phyloP scores from a whole-genome alignment of 2,329 filamentous ascomycete species.

The Rhynchosporium agropyri region DNA sequence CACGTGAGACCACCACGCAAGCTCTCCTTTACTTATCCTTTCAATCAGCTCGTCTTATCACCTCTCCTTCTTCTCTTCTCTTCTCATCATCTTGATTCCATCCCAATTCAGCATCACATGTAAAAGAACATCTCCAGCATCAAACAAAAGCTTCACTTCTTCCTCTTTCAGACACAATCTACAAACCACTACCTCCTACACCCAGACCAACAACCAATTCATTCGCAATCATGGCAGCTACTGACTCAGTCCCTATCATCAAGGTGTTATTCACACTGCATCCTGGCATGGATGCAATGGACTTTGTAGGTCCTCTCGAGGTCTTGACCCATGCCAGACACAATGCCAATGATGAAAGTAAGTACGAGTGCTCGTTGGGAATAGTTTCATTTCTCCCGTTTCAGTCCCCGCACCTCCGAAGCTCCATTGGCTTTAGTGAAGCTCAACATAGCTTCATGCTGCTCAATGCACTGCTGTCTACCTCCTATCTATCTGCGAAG shows the following conservation, averaged over 20 bases:
- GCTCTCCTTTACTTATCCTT: background rate
- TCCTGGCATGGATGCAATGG: conserved; percentile 57
- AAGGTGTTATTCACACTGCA: conserved; percentile 62
- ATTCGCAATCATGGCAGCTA: conserved; percentile 41
- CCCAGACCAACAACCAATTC: conserved; percentile 16
- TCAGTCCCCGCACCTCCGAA: conserved; percentile 13
- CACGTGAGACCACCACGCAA: conserved; percentile 16
- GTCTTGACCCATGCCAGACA: conserved; percentile 57
- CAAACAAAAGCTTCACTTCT: conserved; percentile 16
- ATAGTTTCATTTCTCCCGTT: conserved; percentile 19
- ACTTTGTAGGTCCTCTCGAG: conserved; percentile 61
- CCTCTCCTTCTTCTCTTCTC: conserved; percentile 2
- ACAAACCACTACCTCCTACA: conserved; percentile 10
- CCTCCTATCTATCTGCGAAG: background rate
- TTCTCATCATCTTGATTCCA: background rate
- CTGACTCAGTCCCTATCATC: conserved; percentile 45
- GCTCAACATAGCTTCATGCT: background rate
- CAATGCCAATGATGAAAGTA: conserved; percentile 52
- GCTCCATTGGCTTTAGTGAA: background rate
- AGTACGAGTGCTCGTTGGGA: conserved; percentile 41
- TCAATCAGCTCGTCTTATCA: background rate
- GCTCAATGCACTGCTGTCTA: background rate
- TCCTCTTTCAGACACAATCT: conserved; percentile 2
- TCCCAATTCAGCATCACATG: background rate
- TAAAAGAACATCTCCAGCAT: conserved; percentile 18